Evolutionary conservation across 345 rosid genomes (phyloP).

Genomic region (Viola odorata): DNA sequence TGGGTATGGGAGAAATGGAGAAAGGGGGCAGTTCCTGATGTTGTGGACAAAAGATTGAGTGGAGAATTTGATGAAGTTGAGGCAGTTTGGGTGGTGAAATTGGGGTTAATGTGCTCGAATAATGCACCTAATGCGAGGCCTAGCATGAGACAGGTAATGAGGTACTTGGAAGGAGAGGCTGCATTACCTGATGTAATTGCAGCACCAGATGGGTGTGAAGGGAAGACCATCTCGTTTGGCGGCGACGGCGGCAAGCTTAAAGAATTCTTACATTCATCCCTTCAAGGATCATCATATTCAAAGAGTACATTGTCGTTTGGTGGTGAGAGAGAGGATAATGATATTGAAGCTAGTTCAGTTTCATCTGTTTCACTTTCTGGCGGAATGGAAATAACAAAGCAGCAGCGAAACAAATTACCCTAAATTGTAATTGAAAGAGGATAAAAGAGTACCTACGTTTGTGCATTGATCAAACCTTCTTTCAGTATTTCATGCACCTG

Average conservation of each 20-base stretch:
- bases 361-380: conserved; percentile 24
- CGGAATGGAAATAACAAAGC: conserved; percentile 24
- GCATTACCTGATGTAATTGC: conserved; percentile 14
- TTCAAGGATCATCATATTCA: conserved; percentile 25
- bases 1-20: conserved; percentile 87
- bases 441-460: too few species aligned
- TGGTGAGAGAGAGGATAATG: conserved; percentile 31
- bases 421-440: too few species aligned
- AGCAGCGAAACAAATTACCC: neutral
- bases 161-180: conserved; percentile 61
- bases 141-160: conserved; percentile 63
- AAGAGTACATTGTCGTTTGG: conserved; percentile 33
- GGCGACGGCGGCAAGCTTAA: conserved; percentile 24
- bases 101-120: conserved; percentile 78
- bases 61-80: conserved; percentile 58
- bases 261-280: conserved; percentile 45
- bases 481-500: too few species aligned
- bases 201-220: conserved; percentile 40
- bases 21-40: conserved; percentile 51
- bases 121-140: conserved; percentile 57
- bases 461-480: too few species aligned
- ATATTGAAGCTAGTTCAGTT: conserved; percentile 38
- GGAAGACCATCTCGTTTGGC: conserved; percentile 24
- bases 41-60: conserved; percentile 59
- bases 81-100: conserved; percentile 51